A percentile compares a stretch with the other conserved stretches of the same genome.
These are phyloP conservation scores for Kazachstania sp. DNA, from an alignment of 1,139 yeast genomes.

Conservation along the genomic window DNA sequence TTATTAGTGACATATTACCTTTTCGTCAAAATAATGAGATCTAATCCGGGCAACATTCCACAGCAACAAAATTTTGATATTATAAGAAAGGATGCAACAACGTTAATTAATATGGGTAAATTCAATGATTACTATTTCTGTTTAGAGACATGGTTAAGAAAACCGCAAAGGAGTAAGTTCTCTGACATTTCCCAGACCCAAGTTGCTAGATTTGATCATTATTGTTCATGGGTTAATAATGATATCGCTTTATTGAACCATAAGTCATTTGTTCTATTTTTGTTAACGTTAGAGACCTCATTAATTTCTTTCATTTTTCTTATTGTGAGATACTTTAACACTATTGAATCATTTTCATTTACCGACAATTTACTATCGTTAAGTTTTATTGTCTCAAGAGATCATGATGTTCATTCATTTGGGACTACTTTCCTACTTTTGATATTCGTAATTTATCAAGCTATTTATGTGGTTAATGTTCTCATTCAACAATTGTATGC, in stretches of 20 bases:
- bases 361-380: not conserved
- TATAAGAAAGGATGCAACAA: conserved; percentile 46
- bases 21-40: conserved; percentile 53
- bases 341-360: not conserved
- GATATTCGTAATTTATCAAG: not conserved
- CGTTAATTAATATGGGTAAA: conserved; percentile 49
- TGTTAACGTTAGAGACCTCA: conserved; percentile 40
- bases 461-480: not conserved
- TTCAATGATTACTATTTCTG: conserved; percentile 73
- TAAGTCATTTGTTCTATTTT: conserved; percentile 62
- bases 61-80: conserved; percentile 42
- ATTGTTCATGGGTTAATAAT: conserved; percentile 90
- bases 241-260: conserved; percentile 85
- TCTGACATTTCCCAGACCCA: conserved; percentile 49
- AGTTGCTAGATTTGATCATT: conserved; percentile 82
- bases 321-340: conserved; percentile 19
- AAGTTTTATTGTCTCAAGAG: not conserved
- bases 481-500: conserved; percentile 1
- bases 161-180: conserved; percentile 72
- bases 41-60: conserved; percentile 76
- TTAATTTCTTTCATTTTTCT: conserved; percentile 37
- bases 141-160: conserved; percentile 59
- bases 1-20: conserved; percentile 31
- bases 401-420: not conserved
- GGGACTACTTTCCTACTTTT: not conserved